A percentile compares a stretch with the other conserved stretches of the same genome.
These are phyloP conservation scores for Hypoxylon sp. DNA, from an alignment of 2,329 filamentous ascomycete genomes.

Conservation along the genomic window DNA sequence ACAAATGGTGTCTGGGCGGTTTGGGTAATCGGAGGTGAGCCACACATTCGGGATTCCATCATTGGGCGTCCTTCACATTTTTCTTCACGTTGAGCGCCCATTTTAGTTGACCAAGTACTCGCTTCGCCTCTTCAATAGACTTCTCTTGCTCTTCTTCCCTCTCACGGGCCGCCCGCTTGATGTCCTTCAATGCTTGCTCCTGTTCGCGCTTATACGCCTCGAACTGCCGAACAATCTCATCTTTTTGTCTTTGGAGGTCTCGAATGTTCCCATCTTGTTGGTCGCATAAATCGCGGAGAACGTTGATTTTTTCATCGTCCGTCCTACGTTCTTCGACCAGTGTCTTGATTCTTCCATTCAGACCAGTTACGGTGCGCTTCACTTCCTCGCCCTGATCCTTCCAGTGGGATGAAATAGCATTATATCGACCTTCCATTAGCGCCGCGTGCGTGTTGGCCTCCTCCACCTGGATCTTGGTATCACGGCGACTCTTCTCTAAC, in stretches of 20 bases:
- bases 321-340: slow-evolving; percentile 69
- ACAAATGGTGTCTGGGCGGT: neutral
- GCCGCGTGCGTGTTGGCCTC: slow-evolving; percentile 75
- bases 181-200: slow-evolving; percentile 71
- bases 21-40: neutral
- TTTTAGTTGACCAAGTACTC: slow-evolving; percentile 76
- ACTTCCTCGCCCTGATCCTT: slow-evolving; percentile 76
- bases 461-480: slow-evolving; percentile 75
- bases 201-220: slow-evolving; percentile 76
- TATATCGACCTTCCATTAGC: slow-evolving; percentile 79
- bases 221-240: slow-evolving; percentile 72
- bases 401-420: slow-evolving; percentile 76
- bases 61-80: slow-evolving; percentile 70
- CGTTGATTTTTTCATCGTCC: slow-evolving; percentile 75
- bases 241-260: slow-evolving; percentile 72
- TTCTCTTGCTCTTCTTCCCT: slow-evolving; percentile 74
- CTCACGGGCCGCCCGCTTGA: slow-evolving; percentile 70
- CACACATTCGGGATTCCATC: slow-evolving; percentile 40
- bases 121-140: slow-evolving; percentile 70
- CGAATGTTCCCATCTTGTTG: slow-evolving; percentile 80
- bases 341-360: slow-evolving; percentile 68
- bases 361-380: slow-evolving; percentile 64
- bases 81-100: slow-evolving; percentile 81
- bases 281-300: slow-evolving; percentile 77
- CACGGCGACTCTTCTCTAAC: slow-evolving; percentile 73